Conservation (phyloP, 169 alveolate genomes). For the Eimeria necatrix region DNA sequence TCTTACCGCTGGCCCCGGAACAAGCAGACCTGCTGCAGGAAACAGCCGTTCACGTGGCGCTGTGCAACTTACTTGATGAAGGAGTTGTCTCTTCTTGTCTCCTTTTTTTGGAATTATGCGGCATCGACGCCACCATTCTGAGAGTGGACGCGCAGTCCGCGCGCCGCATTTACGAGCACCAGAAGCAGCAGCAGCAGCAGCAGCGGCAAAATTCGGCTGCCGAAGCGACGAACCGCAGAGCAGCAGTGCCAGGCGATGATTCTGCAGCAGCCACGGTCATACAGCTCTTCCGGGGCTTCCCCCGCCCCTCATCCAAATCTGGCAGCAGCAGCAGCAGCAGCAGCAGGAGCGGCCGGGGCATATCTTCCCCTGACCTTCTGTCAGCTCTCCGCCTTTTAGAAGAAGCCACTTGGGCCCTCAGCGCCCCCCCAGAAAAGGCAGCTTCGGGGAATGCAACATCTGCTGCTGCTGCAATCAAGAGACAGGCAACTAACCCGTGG, state of each 20-base stretch:
- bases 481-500: slow-evolving; percentile 82
- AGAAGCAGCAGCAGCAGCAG: slow-evolving; percentile 68
- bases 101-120: slow-evolving; percentile 85
- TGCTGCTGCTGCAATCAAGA: slow-evolving; percentile 48
- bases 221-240: not conserved
- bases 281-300: slow-evolving; percentile 60
- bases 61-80: slow-evolving; percentile 84
- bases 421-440: slow-evolving; percentile 79
- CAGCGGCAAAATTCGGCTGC: not conserved
- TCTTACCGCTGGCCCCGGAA: slow-evolving; percentile 30
- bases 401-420: slow-evolving; percentile 89
- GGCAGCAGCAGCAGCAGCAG: slow-evolving; percentile 7
- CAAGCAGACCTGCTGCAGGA: slow-evolving; percentile 75
- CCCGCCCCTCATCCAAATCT: slow-evolving; percentile 19
- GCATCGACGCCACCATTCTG: slow-evolving; percentile 83
- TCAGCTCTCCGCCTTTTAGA: slow-evolving; percentile 85
- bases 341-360: slow-evolving; percentile 74
- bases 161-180: slow-evolving; percentile 75
- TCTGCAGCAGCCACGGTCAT: slow-evolving; percentile 26
- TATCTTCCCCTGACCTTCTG: slow-evolving; percentile 81
- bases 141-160: slow-evolving; percentile 86
- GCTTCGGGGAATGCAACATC: not conserved
- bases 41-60: slow-evolving; percentile 83
- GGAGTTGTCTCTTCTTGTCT: slow-evolving; percentile 83
- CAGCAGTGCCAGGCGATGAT: not conserved